phyloP scores from a whole-genome alignment of 2,329 filamentous ascomycete genomes.

The Fusarium verrucosum region DNA sequence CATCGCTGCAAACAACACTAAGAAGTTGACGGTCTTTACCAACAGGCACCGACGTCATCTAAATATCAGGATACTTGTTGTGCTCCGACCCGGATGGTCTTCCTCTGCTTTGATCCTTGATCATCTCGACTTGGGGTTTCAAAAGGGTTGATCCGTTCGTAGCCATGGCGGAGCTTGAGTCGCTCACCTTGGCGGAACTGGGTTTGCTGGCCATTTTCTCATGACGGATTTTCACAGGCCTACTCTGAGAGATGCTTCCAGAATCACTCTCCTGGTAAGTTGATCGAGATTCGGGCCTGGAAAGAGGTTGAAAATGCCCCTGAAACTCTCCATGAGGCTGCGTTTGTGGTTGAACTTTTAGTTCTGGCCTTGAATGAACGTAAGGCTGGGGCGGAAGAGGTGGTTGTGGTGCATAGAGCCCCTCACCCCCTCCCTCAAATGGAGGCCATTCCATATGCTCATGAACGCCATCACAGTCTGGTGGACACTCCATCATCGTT shows the following conservation, averaged over 20 bases:
- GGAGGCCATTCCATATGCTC: neutral
- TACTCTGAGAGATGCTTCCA: neutral
- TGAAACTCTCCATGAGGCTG: neutral
- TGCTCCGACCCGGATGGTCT: neutral
- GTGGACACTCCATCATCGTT: neutral
- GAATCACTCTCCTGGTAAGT: conserved; percentile 1
- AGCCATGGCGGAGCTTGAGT: neutral
- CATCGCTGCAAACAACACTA: neutral
- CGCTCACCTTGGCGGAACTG: conserved; percentile 1
- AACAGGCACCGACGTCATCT: conserved; percentile 26
- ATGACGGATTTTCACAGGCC: neutral
- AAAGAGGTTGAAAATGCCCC: neutral
- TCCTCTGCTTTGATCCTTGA: conserved; percentile 7
- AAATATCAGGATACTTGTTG: conserved; percentile 18
- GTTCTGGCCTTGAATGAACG: neutral
- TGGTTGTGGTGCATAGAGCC: neutral
- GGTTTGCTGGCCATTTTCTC: neutral
- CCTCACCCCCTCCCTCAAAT: neutral
- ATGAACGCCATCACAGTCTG: neutral
- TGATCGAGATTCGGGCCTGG: neutral
- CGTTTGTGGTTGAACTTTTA: neutral
- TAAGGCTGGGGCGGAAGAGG: conserved; percentile 3
- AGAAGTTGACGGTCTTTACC: conserved; percentile 21
- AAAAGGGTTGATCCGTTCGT: neutral
- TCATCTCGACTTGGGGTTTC: conserved; percentile 8